phyloP scores from a whole-genome alignment of 2,329 filamentous ascomycete species.

The Sclerotinia subarctica region DNA sequence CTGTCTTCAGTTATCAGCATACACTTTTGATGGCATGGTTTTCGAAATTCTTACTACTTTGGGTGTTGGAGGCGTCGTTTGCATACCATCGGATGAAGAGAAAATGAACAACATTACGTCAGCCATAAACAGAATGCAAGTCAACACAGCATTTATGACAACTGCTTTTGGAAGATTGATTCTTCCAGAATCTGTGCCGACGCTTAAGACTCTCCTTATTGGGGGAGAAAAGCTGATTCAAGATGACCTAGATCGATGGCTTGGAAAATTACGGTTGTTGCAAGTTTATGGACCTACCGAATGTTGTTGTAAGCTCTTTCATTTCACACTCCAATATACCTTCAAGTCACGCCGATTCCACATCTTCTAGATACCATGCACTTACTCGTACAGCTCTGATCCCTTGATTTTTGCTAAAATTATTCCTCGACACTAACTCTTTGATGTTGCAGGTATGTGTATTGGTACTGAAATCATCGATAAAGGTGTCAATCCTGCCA shows the following conservation, averaged over 20 bases:
- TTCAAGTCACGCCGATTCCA: not conserved
- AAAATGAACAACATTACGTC: slow-evolving; percentile 26
- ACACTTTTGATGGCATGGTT: slow-evolving; percentile 29
- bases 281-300: slow-evolving; percentile 63
- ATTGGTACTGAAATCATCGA: not conserved
- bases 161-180: slow-evolving; percentile 57
- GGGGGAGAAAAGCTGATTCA: slow-evolving; percentile 77
- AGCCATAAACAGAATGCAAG: slow-evolving; percentile 24
- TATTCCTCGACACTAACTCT: not conserved
- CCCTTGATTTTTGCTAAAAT: not conserved
- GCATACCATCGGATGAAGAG: slow-evolving; percentile 28
- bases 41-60: slow-evolving; percentile 28
- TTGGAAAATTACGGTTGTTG: slow-evolving; percentile 38
- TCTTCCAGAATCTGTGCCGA: slow-evolving; percentile 76
- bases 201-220: slow-evolving; percentile 72
- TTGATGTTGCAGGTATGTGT: not conserved
- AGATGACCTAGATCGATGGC: slow-evolving; percentile 45
- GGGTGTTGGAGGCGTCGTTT: slow-evolving; percentile 28
- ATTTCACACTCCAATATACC: not conserved
- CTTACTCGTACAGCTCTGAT: not conserved
- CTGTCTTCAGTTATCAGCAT: slow-evolving; percentile 28
- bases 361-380: not conserved
- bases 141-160: slow-evolving; percentile 28
- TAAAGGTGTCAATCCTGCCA: not conserved
- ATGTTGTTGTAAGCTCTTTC: slow-evolving; percentile 5